phyloP scores from a whole-genome alignment of 169 alveolate species.

The Amoebophrya sp. region DNA sequence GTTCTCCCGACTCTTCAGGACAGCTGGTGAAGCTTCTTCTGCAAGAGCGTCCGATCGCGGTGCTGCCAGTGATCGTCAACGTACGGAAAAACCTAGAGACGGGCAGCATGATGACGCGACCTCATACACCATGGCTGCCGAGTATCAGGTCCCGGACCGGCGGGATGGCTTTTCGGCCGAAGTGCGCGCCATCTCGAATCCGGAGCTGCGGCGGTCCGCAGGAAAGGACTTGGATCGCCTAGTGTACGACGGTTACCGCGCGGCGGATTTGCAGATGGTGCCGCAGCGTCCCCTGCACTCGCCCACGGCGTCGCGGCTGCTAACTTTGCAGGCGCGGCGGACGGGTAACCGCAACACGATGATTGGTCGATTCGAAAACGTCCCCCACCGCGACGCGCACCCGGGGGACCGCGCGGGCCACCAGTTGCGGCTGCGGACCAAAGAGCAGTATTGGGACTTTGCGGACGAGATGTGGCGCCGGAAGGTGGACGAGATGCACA shows the following conservation, averaged over 20 bases:
- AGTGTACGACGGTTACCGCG: not conserved
- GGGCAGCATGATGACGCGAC: no score
- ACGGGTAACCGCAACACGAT: not conserved
- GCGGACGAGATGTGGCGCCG: constrained; percentile 3
- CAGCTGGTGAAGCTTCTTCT: no score
- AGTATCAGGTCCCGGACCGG: no score
- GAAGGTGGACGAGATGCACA: not conserved
- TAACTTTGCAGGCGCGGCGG: not conserved
- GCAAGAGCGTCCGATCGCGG: no score
- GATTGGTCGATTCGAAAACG: not conserved
- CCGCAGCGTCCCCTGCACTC: not conserved
- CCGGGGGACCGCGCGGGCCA: not conserved
- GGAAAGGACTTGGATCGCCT: not conserved
- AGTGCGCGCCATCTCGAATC: no score
- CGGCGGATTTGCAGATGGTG: not conserved
- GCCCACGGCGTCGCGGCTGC: not conserved
- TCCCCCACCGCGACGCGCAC: not conserved
- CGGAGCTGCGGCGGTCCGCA: not conserved
- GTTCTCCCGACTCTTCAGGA: no score
- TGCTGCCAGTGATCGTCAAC: no score
- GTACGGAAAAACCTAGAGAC: no score
- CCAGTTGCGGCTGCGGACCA: not conserved
- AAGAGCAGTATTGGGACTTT: not conserved
- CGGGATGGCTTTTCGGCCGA: no score
- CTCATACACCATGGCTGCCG: no score